A percentile compares a stretch with the other conserved stretches of the same genome.
Evolutionary conservation across 345 rosid genomes (phyloP).

Genomic region (Corchorus capsularis): DNA sequence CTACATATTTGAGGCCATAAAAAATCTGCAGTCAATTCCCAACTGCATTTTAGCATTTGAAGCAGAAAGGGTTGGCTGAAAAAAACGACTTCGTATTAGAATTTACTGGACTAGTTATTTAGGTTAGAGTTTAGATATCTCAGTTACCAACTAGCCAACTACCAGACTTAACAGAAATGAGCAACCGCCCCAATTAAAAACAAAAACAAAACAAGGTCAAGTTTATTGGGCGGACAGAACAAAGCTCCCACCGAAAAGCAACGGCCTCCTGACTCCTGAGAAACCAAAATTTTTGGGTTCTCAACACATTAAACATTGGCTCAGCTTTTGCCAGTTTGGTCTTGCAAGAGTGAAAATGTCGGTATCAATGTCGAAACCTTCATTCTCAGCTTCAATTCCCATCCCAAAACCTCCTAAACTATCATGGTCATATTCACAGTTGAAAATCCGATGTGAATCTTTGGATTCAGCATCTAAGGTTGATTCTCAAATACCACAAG

Average conservation of each 20-base stretch:
- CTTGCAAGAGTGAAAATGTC: slow-evolving; percentile 5
- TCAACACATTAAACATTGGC: background rate
- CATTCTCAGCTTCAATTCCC: slow-evolving; percentile 46
- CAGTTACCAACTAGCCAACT: background rate
- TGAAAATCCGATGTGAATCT: slow-evolving; percentile 49
- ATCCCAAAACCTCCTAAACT: slow-evolving; percentile 24
- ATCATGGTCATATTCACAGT: slow-evolving; percentile 8
- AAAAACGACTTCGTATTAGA: too few species aligned
- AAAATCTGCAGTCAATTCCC: too few species aligned
- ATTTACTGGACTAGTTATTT: background rate
- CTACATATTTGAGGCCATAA: too few species aligned
- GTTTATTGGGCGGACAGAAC: slow-evolving; percentile 8
- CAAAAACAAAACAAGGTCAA: background rate
- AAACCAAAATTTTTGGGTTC: background rate
- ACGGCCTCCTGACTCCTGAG: background rate
- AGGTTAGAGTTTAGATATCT: too few species aligned
- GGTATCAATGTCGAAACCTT: slow-evolving; percentile 46
- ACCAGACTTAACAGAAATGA: background rate
- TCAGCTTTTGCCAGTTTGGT: background rate
- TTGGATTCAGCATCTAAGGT: slow-evolving; percentile 26
- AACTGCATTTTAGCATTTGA: too few species aligned
- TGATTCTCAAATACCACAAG: slow-evolving; percentile 12
- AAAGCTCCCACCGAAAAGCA: background rate
- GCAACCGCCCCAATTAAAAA: background rate
- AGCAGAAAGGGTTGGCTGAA: too few species aligned